Base-by-base conservation (phyloP, 169 alveolate species). In the Condylostoma magnum region DNA sequence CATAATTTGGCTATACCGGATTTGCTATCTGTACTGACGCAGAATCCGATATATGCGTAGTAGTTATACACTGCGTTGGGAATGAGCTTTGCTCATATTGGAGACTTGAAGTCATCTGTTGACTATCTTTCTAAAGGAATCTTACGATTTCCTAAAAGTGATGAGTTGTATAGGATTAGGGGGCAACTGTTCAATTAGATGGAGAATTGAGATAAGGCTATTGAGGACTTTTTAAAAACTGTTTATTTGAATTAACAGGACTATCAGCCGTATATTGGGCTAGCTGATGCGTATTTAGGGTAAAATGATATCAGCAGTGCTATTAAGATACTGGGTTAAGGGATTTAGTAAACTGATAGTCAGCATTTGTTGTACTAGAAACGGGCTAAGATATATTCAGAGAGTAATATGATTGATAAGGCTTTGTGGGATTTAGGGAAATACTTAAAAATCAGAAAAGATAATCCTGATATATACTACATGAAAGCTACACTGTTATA, bases 81-180 rank as follows among this genome's bases (percentile, higher is more conserved):
- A 18, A 37, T 60, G 71, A 38, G 71, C 31, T 60, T 60, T 41
- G 71, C 30, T 8, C 2, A 15, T 27, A 43, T 63, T 6, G 41
- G 63, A 30, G 80, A 82, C 20, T 55, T 47, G 43, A 47, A 48
- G 2, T 48, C 75, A n/a, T 85, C 90, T 1, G 27, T 82, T 2
- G 54, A 82, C 37, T 44, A 79, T 4, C 47, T 82, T n/a, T 60
- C 74, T 18, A 77, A 68, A 52, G 90, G 86, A 22, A 63, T 82
- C 18, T 33, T 78, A 18, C 77, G 73, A 58, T 78, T 78, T 37
- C 90, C 86, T 6, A 70, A 65, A 36, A 73, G 54, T 47, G 5
- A 71, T 0, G 86, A 82, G 54, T 85, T 77, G 6, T 82, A 72
- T 55, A 55, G 77, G n/a, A 71, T 83, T 4, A 52, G 90, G 47